Evolutionary conservation across 192 early-diverging fungal species (phyloP).

Genomic region (Umbelopsis sp.): DNA sequence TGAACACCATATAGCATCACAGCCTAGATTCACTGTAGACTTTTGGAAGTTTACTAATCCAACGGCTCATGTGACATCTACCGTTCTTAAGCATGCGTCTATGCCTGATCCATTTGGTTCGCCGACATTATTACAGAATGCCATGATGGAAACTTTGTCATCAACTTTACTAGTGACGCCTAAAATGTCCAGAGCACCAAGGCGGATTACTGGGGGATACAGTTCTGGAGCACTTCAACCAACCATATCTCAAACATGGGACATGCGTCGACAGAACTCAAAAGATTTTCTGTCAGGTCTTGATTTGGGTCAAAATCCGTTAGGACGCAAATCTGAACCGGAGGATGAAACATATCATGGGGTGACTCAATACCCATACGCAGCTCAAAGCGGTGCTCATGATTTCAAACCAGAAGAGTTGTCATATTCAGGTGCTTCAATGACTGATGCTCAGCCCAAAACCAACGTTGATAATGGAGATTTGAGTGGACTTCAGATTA

Average conservation of each 20-base stretch:
- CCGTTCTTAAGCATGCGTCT: conserved; percentile 23
- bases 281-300: conserved; percentile 11
- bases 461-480: background rate
- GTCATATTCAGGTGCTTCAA: background rate
- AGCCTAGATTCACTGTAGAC: conserved; percentile 3
- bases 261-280: background rate
- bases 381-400: background rate
- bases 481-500: conserved; percentile 1
- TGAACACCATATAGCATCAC: background rate
- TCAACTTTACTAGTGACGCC: background rate
- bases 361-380: background rate
- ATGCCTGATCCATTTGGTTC: conserved; percentile 22
- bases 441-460: background rate
- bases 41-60: conserved; percentile 34
- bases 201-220: background rate
- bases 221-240: conserved; percentile 4
- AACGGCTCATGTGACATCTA: conserved; percentile 4
- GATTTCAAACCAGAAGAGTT: conserved; percentile 2
- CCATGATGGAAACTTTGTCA: background rate
- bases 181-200: conserved; percentile 12
- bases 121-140: conserved; percentile 18
- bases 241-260: conserved; percentile 1
- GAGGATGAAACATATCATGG: background rate
- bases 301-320: background rate
- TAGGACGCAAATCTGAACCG: conserved; percentile 1